Evolutionary conservation across 495 filamentous ascomycete genomes (phyloP).

Genomic region (Penicillium fimorum): DNA sequence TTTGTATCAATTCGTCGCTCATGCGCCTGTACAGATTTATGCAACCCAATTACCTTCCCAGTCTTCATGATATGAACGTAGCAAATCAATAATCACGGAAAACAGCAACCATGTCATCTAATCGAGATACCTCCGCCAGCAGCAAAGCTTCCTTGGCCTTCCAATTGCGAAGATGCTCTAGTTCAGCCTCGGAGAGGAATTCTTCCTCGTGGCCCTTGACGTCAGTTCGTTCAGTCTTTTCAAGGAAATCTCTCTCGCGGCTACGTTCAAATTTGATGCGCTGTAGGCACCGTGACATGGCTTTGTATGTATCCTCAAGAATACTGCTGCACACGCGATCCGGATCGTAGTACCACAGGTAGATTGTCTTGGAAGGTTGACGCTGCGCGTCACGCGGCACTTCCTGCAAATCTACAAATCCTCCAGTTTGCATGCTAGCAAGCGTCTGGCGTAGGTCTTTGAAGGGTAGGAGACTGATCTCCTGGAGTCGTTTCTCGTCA

Average conservation of each 20-base stretch:
- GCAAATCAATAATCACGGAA: slow-evolving; percentile 71
- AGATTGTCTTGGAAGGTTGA: slow-evolving; percentile 74
- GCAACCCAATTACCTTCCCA: slow-evolving; percentile 1
- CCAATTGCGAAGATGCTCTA: slow-evolving; percentile 65
- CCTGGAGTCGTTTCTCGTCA: slow-evolving; percentile 80
- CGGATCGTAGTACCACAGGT: slow-evolving; percentile 84
- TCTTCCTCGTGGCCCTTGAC: slow-evolving; percentile 78
- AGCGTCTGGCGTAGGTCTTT: slow-evolving; percentile 79
- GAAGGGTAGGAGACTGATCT: slow-evolving; percentile 71
- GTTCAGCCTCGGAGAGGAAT: slow-evolving; percentile 65
- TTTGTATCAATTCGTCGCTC: slow-evolving; percentile 18
- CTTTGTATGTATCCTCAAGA: slow-evolving; percentile 77
- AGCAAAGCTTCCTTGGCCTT: slow-evolving; percentile 70
- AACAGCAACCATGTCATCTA: slow-evolving; percentile 82
- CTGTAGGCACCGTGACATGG: slow-evolving; percentile 83
- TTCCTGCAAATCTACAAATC: slow-evolving; percentile 87
- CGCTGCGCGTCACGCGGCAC: slow-evolving; percentile 81
- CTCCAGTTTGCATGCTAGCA: slow-evolving; percentile 73
- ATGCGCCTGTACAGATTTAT: slow-evolving; percentile 16
- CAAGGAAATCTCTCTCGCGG: slow-evolving; percentile 63
- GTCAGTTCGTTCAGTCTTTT: slow-evolving; percentile 76
- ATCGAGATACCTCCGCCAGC: slow-evolving; percentile 67
- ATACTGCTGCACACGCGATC: slow-evolving; percentile 64
- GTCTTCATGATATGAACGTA: background rate
- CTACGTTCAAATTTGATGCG: slow-evolving; percentile 68